A percentile compares a stretch with the other conserved stretches of the same genome.
Conservation (phyloP, 176 grass and related monocot genomes). For the Juncus inflexus region DNA sequence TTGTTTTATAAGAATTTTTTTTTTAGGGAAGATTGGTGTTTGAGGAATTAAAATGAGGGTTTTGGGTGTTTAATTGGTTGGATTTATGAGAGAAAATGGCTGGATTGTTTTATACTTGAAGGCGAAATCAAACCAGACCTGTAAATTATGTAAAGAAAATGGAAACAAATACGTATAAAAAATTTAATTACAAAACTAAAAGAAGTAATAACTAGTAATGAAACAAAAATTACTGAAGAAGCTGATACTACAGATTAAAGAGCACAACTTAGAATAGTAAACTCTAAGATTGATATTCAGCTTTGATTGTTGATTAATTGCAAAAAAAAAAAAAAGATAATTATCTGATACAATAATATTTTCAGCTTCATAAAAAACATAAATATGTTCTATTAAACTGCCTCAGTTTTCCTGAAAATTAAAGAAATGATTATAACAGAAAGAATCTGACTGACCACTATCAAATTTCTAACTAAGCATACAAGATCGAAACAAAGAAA, state of each 20-base stretch:
- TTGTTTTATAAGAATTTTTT: conserved; percentile 32
- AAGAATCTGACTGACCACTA: no score
- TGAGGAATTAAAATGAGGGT: conserved; percentile 25
- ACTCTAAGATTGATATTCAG: not conserved
- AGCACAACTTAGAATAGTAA: not conserved
- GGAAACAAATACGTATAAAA: not conserved
- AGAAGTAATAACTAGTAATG: not conserved
- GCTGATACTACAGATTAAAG: not conserved
- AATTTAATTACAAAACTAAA: not conserved
- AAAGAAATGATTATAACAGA: no score
- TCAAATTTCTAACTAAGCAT: no score
- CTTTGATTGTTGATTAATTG: not conserved
- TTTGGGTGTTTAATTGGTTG: conserved; percentile 25
- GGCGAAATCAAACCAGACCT: conserved; percentile 71
- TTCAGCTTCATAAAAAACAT: no score
- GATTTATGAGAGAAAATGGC: not conserved
- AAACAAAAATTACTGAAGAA: not conserved
- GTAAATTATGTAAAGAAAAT: conserved; percentile 18
- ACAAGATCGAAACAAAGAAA: no score
- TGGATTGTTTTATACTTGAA: conserved; percentile 56
- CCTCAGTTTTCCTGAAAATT: no score
- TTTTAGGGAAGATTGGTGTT: conserved; percentile 19
- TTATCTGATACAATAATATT: conserved; percentile 11
- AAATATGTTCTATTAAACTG: no score
- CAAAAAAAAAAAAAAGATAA: not conserved